Evolutionary conservation across 495 filamentous ascomycete species (phyloP).

Genomic region (Lasiosphaeria miniovina): DNA sequence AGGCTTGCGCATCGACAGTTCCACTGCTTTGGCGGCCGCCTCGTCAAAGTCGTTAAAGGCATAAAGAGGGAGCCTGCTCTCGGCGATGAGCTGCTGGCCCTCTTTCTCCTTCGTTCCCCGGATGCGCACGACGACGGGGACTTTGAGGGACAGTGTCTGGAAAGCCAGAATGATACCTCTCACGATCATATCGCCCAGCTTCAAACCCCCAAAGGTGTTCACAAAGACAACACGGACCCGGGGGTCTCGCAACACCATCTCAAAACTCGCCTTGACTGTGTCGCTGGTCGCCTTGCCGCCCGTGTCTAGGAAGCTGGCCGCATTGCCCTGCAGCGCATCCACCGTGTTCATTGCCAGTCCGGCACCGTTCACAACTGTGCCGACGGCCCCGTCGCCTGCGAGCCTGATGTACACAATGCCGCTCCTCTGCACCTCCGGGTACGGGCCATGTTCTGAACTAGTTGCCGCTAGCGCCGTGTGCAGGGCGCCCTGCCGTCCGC

Average conservation of each 20-base stretch:
- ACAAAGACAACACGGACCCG: conserved; percentile 76
- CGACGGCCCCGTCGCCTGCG: conserved; percentile 55
- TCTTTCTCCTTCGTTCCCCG: conserved; percentile 78
- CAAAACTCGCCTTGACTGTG: conserved; percentile 75
- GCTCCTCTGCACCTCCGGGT: conserved; percentile 63
- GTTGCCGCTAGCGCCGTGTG: conserved; percentile 54
- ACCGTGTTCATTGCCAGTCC: conserved; percentile 92
- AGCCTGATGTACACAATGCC: conserved; percentile 72
- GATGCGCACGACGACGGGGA: conserved; percentile 81
- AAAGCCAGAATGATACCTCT: conserved; percentile 77
- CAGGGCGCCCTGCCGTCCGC: conserved; percentile 61
- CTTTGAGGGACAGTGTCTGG: conserved; percentile 60
- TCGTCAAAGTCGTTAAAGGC: conserved; percentile 82
- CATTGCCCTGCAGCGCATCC: conserved; percentile 67
- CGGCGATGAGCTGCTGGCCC: conserved; percentile 73
- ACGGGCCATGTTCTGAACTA: conserved; percentile 49
- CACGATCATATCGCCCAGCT: conserved; percentile 85
- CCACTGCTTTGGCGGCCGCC: conserved; percentile 71
- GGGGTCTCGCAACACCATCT: conserved; percentile 64
- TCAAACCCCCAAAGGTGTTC: conserved; percentile 89
- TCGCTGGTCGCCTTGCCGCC: conserved; percentile 87
- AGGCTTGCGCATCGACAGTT: conserved; percentile 45
- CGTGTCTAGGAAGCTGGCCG: conserved; percentile 84
- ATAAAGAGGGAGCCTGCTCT: conserved; percentile 68
- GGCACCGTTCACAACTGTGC: conserved; percentile 82